These are phyloP conservation scores for Jacaranda copaia DNA, from an alignment of 257 asterid genomes.

Conservation along the genomic window DNA sequence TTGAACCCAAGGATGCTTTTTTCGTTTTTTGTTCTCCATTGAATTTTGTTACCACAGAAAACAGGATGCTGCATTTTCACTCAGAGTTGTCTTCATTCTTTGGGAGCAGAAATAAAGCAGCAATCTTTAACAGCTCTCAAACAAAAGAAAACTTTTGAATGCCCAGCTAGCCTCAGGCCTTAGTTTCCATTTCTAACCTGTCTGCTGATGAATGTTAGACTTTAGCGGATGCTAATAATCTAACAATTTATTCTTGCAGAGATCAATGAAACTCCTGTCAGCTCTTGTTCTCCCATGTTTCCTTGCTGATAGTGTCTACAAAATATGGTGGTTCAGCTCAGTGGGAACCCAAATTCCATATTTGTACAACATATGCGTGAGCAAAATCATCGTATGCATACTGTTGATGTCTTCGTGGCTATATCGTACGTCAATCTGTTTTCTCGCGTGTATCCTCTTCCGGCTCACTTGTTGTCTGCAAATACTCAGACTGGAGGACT, in stretches of 20 bases:
- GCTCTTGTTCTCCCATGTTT: conserved; percentile 85
- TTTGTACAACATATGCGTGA: conserved; percentile 59
- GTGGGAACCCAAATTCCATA: conserved; percentile 86
- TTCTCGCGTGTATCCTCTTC: conserved; percentile 85
- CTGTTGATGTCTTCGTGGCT: conserved; percentile 83
- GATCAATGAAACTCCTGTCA: conserved; percentile 82
- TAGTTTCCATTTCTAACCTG: neutral
- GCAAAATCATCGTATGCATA: conserved; percentile 65
- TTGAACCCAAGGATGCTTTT: neutral
- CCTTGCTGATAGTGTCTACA: conserved; percentile 68
- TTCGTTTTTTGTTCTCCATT: no score
- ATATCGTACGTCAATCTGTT: conserved; percentile 74
- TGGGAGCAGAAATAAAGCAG: no score
- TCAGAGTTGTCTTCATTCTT: no score
- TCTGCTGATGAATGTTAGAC: neutral
- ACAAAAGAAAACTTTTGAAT: no score
- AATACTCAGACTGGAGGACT: conserved; percentile 77
- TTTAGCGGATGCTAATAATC: neutral
- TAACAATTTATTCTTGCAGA: conserved; percentile 52
- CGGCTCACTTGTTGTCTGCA: conserved; percentile 83
- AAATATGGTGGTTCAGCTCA: conserved; percentile 95
- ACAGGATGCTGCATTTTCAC: no score
- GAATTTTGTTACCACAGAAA: no score
- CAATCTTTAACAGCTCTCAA: neutral
- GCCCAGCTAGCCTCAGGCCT: neutral